phyloP scores from a whole-genome alignment of 306 rosid species.

The Quercus glauca region DNA sequence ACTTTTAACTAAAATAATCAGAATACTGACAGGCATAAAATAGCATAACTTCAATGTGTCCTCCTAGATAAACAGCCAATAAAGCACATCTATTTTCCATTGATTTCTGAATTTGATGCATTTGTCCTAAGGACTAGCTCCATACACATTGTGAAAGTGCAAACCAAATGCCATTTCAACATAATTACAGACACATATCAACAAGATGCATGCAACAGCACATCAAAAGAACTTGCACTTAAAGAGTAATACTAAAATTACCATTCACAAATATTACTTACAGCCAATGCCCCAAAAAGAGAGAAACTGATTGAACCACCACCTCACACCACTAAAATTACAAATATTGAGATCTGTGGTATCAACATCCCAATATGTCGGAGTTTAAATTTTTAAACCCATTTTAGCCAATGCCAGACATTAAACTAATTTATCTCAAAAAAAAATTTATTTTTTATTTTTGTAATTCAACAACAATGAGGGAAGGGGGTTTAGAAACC shows the following conservation, averaged over 20 bases:
- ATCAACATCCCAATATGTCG: neutral
- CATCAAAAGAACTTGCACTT: neutral
- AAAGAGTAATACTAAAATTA: neutral
- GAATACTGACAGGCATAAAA: neutral
- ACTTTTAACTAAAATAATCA: neutral
- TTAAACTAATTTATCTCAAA: neutral
- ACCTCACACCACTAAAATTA: neutral
- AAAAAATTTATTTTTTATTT: neutral
- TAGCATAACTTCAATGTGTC: neutral
- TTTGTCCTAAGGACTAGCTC: neutral
- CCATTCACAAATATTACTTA: neutral
- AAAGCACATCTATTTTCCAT: neutral
- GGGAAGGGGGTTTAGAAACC: too few species aligned
- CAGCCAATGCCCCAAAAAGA: neutral
- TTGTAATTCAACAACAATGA: neutral
- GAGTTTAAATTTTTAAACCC: neutral
- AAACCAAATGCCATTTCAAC: neutral
- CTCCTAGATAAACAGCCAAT: neutral
- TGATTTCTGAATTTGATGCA: neutral
- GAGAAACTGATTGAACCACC: neutral
- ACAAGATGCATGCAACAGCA: neutral
- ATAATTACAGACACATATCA: neutral
- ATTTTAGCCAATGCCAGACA: neutral
- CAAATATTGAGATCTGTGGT: neutral
- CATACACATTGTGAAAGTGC: neutral